Conservation (phyloP, 805 yeast genomes). For the Kodamaea sagamina region DNA sequence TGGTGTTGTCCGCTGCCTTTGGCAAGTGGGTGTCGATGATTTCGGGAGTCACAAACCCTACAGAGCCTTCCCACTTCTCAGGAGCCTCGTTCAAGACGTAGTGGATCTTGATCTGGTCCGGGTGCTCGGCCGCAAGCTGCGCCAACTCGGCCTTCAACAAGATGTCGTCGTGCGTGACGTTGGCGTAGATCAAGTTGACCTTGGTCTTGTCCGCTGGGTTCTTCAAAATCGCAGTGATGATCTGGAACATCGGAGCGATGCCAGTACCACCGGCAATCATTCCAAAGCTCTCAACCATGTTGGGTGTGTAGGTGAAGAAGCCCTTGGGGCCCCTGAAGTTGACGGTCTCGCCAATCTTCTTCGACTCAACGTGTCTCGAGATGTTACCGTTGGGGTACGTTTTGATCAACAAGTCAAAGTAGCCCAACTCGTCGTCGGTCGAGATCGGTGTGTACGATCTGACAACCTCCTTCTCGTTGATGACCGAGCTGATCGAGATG, state of each 20-base stretch:
- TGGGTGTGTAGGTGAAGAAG: constrained; percentile 76
- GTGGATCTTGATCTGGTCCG: constrained; percentile 62
- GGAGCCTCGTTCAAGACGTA: constrained; percentile 77
- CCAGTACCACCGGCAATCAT: constrained; percentile 99
- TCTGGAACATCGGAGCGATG: constrained; percentile 93
- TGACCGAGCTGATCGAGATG: constrained; percentile 72
- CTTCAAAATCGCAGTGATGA: constrained; percentile 74
- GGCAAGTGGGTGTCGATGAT: constrained; percentile 67
- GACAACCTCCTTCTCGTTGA: constrained; percentile 76
- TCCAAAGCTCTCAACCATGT: constrained; percentile 69
- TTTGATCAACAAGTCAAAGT: constrained; percentile 83
- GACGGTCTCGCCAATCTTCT: constrained; percentile 77
- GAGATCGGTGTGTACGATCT: constrained; percentile 92
- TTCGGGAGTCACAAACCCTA: constrained; percentile 80
- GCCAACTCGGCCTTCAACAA: constrained; percentile 80
- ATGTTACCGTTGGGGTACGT: constrained; percentile 84
- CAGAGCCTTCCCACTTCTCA: constrained; percentile 71
- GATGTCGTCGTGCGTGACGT: constrained; percentile 77
- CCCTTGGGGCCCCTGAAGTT: constrained; percentile 92
- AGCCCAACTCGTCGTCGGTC: constrained; percentile 74
- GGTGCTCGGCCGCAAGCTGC: constrained; percentile 54
- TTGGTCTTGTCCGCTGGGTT: constrained; percentile 80
- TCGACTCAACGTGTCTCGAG: constrained; percentile 68
- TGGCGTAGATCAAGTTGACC: constrained; percentile 77
- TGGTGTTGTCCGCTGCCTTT: constrained; percentile 56